A percentile compares a stretch with the other conserved stretches of the same genome.
These are phyloP conservation scores for Tritrichomonas musculus DNA, from an alignment of 208 protist species.

Conservation along the genomic window DNA sequence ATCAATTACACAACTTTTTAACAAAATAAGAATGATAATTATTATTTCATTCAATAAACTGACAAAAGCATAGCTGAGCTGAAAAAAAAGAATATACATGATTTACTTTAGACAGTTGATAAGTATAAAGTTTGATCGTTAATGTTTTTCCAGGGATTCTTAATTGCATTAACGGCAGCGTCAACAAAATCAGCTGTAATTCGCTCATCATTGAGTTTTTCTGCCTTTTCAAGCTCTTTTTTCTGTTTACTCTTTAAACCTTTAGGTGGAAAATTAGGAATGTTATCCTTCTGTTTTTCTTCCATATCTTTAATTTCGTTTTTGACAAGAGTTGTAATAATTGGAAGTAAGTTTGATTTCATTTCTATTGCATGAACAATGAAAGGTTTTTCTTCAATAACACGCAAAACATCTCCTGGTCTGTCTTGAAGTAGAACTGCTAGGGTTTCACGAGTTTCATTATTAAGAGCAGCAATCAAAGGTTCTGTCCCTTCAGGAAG, in stretches of 20 bases:
- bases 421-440: neutral
- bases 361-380: neutral
- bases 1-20: no score
- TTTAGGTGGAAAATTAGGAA: neutral
- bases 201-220: neutral
- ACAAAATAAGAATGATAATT: no score
- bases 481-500: neutral
- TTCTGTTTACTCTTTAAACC: neutral
- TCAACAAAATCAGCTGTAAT: no score
- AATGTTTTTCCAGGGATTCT: no score
- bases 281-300: neutral
- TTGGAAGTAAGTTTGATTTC: neutral
- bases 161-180: no score
- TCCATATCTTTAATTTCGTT: neutral
- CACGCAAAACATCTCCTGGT: neutral
- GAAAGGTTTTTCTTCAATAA: neutral
- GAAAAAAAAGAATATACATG: no score
- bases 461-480: neutral
- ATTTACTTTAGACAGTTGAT: no score
- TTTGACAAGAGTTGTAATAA: neutral
- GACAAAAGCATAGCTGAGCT: no score
- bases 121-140: no score
- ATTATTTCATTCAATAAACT: no score
- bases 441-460: neutral
- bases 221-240: neutral